A percentile compares a stretch with the other conserved stretches of the same genome.
Conservation (phyloP, 2,329 filamentous ascomycete genomes). For the Fusarium foetens region DNA sequence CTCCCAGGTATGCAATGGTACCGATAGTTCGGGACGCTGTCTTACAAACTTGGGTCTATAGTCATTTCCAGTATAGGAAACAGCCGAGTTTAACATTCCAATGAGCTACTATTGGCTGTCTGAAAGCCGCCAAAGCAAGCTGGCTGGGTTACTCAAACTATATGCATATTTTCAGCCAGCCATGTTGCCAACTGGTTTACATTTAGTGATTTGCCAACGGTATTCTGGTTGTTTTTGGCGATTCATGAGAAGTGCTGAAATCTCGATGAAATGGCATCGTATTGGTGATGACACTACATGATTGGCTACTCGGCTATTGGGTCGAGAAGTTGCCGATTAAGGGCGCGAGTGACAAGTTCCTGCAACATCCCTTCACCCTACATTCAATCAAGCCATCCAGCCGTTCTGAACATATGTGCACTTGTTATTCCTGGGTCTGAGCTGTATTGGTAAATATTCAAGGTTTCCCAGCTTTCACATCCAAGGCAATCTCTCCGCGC, state of each 20-base stretch:
- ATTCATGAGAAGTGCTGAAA: background rate
- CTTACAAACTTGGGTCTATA: background rate
- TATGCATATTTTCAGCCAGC: background rate
- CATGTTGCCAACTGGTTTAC: background rate
- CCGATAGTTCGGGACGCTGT: background rate
- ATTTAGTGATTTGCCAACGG: accelerated
- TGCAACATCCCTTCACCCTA: background rate
- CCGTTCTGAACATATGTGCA: background rate
- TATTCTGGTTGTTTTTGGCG: background rate
- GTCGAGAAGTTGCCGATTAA: background rate
- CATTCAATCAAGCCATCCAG: background rate
- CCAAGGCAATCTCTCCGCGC: accelerated
- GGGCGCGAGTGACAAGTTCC: background rate
- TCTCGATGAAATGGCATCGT: background rate
- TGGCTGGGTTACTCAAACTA: background rate
- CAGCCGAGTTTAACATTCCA: background rate
- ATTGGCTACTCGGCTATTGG: background rate
- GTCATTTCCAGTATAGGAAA: background rate
- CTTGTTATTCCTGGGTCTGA: accelerated
- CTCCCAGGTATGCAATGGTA: background rate
- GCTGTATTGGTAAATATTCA: accelerated
- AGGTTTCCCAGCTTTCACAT: accelerated
- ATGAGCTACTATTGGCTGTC: background rate
- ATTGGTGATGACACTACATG: background rate
- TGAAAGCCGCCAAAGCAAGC: background rate